Base-by-base conservation (phyloP, 1,284 basidiomycete genomes). In the Trichosporon inkin region DNA sequence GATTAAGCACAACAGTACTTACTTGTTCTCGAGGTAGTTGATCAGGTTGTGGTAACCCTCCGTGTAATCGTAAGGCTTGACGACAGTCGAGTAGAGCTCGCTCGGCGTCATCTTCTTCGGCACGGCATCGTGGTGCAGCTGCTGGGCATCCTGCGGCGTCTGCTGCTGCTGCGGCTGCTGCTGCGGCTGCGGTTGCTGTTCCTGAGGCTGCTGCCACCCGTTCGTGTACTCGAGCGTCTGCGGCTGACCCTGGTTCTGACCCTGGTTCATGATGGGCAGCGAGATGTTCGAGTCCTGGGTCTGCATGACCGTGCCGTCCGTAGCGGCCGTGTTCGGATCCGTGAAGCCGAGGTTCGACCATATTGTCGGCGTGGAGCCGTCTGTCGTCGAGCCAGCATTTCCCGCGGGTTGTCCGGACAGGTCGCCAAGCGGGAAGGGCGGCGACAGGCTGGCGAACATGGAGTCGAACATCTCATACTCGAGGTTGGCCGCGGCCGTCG, bases 41-140 rank as follows among this genome's bases (percentile, higher is more conserved):
- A 96, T 95, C 69, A 96, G 81, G 74, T 89, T 89, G 75, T 95
- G 93, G 75, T 95, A 96, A 19, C 91, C 90, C 78, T 94, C 88
- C 14, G 90, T 93, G 72, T 95, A 95, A 73, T 92, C 90, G 73
- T 63, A 64, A 7, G 64, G 60, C 62, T 61, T 66, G 57, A 66
- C 59, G 10, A 63, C 53, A 1, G 54, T 59, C 28, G 55, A 53
- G 56, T 63, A 66, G 16, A 66, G 59, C 28, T 66, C 63, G 37
- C 60, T 58, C 14, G 63, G 56, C 2, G 63, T 64, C 24, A 64
- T 44, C 60, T 62, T 64, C 56, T 60, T 57, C 28, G 55, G 60
- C 49, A 40, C 32, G 22, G 38, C 38, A 32, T 58, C 44, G 44
- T 54, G 34, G 39, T 47, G 19, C 52, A 44, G 52, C 16, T 44